phyloP scores from a whole-genome alignment of 345 rosid species.

The Gossypium turneri region DNA sequence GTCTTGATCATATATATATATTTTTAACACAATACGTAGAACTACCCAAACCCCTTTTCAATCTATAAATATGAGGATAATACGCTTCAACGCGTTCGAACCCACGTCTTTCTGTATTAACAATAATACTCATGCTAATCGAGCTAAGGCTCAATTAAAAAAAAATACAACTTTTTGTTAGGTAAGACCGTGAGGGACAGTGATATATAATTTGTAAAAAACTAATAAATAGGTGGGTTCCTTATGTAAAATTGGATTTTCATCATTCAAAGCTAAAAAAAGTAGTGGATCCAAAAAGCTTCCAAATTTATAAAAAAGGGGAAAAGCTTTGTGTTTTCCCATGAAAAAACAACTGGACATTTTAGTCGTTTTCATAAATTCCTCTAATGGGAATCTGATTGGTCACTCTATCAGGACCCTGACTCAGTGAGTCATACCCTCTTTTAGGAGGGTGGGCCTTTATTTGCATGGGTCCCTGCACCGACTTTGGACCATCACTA shows the following conservation, averaged over 20 bases:
- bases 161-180: too few relatives aligned
- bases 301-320: too few relatives aligned
- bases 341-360: constrained; percentile 11
- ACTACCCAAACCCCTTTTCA: rapidly evolving
- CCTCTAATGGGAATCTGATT: constrained; percentile 13
- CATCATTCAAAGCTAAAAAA: too few relatives aligned
- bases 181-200: too few relatives aligned
- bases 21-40: too few relatives aligned
- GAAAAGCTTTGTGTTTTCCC: background rate
- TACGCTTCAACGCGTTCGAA: rapidly evolving
- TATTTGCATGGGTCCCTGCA: background rate
- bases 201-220: too few relatives aligned
- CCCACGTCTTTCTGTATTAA: rapidly evolving
- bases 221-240: too few relatives aligned
- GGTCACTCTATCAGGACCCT: background rate
- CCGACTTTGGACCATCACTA: background rate
- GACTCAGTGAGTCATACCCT: background rate
- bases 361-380: constrained; percentile 29
- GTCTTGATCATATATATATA: rapidly evolving
- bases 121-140: too few relatives aligned
- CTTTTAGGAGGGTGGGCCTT: too few relatives aligned
- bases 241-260: too few relatives aligned
- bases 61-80: rapidly evolving
- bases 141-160: rapidly evolving
- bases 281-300: too few relatives aligned